Evolutionary conservation across 2,329 filamentous ascomycete species (phyloP).

Genomic region (Aspergillus tamarii): DNA sequence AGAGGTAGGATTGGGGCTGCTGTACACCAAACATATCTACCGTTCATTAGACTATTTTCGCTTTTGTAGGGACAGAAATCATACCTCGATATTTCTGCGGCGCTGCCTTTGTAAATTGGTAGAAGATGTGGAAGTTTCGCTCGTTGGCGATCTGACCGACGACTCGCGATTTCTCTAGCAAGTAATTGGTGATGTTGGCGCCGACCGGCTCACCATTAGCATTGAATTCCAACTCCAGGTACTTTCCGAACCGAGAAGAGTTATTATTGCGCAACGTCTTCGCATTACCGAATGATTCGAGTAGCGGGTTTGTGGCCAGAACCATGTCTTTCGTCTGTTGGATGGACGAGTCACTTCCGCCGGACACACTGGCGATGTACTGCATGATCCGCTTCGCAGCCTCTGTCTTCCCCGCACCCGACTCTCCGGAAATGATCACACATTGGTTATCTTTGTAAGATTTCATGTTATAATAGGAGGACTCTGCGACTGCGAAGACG

Average conservation of each 20-base stretch:
- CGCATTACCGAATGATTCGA: constrained; percentile 97
- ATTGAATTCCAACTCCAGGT: constrained; percentile 97
- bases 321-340: constrained; percentile 99
- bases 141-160: constrained; percentile 94
- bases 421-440: constrained; percentile 98
- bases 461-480: constrained; percentile 99
- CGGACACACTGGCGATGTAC: constrained; percentile 97
- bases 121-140: constrained; percentile 99
- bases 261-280: constrained; percentile 99
- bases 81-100: constrained; percentile 76
- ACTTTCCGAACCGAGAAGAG: constrained; percentile 97
- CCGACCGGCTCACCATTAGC: constrained; percentile 86
- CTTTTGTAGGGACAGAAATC: constrained; percentile 8
- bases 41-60: constrained; percentile 18
- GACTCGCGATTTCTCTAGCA: constrained; percentile 92
- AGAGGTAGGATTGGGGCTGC: constrained; percentile 87
- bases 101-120: constrained; percentile 96
- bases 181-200: constrained; percentile 97
- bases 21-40: constrained; percentile 83
- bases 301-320: constrained; percentile 91
- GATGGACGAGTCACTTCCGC: constrained; percentile 80
- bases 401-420: constrained; percentile 96
- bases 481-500: constrained; percentile 96
- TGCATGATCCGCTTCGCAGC: constrained; percentile 99
- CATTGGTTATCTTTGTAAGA: constrained; percentile 99